Evolutionary conservation across 495 filamentous ascomycete genomes (phyloP).

Genomic region (Trichoderma reesei): DNA sequence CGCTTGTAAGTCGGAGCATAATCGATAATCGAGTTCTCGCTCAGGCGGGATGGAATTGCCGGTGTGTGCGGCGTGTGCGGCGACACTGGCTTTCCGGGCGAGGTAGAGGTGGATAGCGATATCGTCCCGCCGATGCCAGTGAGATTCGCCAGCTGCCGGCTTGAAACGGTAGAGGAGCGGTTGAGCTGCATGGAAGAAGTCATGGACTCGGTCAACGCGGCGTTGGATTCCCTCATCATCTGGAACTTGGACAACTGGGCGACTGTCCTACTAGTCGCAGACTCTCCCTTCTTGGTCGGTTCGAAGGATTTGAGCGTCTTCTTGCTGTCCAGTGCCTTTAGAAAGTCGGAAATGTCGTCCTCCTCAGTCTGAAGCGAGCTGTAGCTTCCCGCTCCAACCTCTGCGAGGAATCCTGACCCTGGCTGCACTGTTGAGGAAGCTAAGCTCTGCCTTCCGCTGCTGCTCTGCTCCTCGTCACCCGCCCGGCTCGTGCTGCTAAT

Average conservation of each 20-base stretch:
- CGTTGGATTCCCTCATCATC: slow-evolving; percentile 76
- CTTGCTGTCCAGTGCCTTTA: slow-evolving; percentile 73
- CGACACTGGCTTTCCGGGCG: slow-evolving; percentile 83
- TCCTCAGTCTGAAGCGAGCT: slow-evolving; percentile 78
- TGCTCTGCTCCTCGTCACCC: slow-evolving; percentile 72
- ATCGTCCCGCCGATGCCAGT: slow-evolving; percentile 76
- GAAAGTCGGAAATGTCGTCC: slow-evolving; percentile 84
- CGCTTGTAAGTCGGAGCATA: slow-evolving; percentile 37
- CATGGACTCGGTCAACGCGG: slow-evolving; percentile 78
- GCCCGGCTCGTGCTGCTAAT: slow-evolving; percentile 55
- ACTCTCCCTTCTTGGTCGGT: slow-evolving; percentile 44
- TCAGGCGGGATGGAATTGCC: slow-evolving; percentile 83
- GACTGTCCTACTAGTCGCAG: slow-evolving; percentile 50
- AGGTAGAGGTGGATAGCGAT: slow-evolving; percentile 75
- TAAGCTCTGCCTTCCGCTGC: slow-evolving; percentile 79
- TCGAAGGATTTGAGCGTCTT: slow-evolving; percentile 69
- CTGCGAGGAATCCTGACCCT: slow-evolving; percentile 71
- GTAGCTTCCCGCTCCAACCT: slow-evolving; percentile 60
- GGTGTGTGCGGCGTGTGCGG: slow-evolving; percentile 93
- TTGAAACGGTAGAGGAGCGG: slow-evolving; percentile 73
- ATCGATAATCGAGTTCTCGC: slow-evolving; percentile 77
- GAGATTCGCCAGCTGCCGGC: slow-evolving; percentile 71
- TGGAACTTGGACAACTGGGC: slow-evolving; percentile 70
- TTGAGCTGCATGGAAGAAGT: slow-evolving; percentile 73
- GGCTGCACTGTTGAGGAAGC: slow-evolving; percentile 75